Evolutionary conservation across 148 eudicot species (phyloP), one percentile per base, ranked within the genome.

Genomic region (Nepenthes gracilis): DNA sequence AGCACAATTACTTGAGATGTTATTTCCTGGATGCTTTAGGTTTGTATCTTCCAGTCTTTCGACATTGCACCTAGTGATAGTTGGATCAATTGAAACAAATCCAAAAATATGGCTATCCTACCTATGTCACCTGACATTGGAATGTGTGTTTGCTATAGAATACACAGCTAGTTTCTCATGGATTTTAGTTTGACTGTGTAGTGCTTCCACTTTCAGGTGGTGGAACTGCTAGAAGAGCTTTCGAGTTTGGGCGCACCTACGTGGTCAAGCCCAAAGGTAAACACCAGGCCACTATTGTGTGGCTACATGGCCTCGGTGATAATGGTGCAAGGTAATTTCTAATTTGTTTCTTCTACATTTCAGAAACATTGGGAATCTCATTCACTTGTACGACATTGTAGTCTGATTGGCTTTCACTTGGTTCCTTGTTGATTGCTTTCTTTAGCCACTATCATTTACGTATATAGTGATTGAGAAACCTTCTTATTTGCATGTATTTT

Each of bases 221-320:
- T 70, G 69, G 72, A 66, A 71, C 85, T 43, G 79, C 78, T 52
- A 85, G 76, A 69, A 87, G 85, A 81, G 83, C 84, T 33, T 76
- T 79, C 75, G 84, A 85, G 54, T 91, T 87, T 74, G 97, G 97
- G 49, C 74, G 77, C 52, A 90, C 97, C 6, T 83, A 87, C 67
- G 97, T 90, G 52, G 89, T 90, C 13, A 81, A 70, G 68, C 97
- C 95, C 57, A 90, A 90, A 79, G 97, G 97, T 62, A 90, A 75
- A 75, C 97, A 90, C 80, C 95, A 81, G 68, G 95, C 95, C 38
- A 90, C 97, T 54, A 65, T 90, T 47, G 97, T 91, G 61, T 91
- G 97, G 97, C 75, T 91, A 66, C 97, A 91, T 50, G 97, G 97
- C 70, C 97, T 87, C 43, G 97, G 97, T 51, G 97, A 91, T 74